These are phyloP conservation scores for Juglanconis oblonga DNA, from an alignment of 2,329 filamentous ascomycete genomes.

Conservation along the genomic window DNA sequence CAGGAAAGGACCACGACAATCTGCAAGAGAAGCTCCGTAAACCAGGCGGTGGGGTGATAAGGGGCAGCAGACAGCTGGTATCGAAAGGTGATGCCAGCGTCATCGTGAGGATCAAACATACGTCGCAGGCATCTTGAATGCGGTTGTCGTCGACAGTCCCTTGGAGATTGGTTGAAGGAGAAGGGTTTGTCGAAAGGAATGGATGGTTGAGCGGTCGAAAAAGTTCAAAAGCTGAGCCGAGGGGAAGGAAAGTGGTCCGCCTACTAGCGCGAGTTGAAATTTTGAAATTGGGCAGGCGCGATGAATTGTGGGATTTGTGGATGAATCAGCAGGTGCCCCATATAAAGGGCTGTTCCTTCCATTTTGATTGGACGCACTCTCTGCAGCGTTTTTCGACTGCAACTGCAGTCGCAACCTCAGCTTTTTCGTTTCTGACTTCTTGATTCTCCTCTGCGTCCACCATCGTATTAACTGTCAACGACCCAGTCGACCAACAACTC, in stretches of 20 bases:
- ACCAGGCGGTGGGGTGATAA: constrained; percentile 38
- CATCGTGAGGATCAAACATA: constrained; percentile 25
- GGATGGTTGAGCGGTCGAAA: constrained; percentile 25
- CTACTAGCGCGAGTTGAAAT: constrained; percentile 5
- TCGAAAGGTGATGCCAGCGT: constrained; percentile 11
- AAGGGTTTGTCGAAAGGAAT: constrained; percentile 11
- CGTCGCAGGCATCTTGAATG: constrained; percentile 23
- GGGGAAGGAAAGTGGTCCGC: background rate
- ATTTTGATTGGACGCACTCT: constrained; percentile 9
- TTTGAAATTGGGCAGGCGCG: constrained; percentile 16
- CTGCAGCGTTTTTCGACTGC: constrained; percentile 3
- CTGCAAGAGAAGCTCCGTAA: constrained; percentile 50
- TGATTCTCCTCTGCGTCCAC: constrained; percentile 4
- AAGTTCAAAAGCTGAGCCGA: constrained; percentile 6
- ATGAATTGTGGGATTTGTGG: constrained; percentile 5
- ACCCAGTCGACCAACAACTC: constrained; percentile 20
- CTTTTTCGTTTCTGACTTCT: background rate
- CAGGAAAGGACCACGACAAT: constrained; percentile 81
- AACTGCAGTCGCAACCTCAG: constrained; percentile 5
- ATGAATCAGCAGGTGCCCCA: background rate
- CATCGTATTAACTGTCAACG: constrained; percentile 20
- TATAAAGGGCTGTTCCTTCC: no score
- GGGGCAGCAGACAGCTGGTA: background rate
- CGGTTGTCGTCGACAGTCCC: constrained; percentile 29
- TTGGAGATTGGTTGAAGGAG: background rate